Evolutionary conservation across 176 grass and related monocot species (phyloP).

Genomic region (Cocos nucifera): DNA sequence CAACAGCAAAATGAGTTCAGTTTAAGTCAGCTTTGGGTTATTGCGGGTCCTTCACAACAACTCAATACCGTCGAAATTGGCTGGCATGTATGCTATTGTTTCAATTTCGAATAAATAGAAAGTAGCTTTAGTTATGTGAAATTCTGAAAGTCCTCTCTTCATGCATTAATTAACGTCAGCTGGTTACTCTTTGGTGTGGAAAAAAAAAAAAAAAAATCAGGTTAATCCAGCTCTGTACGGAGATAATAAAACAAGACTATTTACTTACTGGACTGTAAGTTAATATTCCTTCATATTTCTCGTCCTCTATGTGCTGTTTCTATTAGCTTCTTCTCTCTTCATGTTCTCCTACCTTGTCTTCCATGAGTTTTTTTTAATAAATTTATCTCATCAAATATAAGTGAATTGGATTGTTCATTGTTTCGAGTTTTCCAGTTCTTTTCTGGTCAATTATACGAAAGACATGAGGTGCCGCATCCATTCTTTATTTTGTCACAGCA

Average conservation of each 20-base stretch:
- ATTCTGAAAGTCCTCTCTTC: not conserved
- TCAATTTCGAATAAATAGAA: not conserved
- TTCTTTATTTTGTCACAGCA: not conserved
- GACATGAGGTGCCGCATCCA: not conserved
- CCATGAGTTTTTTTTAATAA: not conserved
- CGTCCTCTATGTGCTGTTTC: too few species aligned
- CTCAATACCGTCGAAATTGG: constrained; percentile 94
- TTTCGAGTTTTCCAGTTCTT: too few species aligned
- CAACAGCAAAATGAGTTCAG: constrained; percentile 80
- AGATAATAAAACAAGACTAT: constrained; percentile 88
- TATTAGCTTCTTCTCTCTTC: too few species aligned
- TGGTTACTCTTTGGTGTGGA: not conserved
- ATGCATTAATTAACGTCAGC: not conserved
- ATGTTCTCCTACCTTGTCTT: not conserved
- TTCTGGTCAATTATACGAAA: too few species aligned
- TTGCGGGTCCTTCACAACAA: constrained; percentile 55
- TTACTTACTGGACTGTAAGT: constrained; percentile 95
- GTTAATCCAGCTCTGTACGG: constrained; percentile 88
- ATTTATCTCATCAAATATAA: too few species aligned
- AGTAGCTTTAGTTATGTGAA: too few species aligned
- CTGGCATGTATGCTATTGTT: constrained; percentile 54
- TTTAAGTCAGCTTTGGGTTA: constrained; percentile 80
- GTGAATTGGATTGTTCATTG: too few species aligned
- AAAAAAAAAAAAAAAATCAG: constrained; percentile 32
- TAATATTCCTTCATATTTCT: too few species aligned